These are phyloP conservation scores for Colletotrichum salicis DNA, from an alignment of 2,329 filamentous ascomycete genomes.

Conservation along the genomic window DNA sequence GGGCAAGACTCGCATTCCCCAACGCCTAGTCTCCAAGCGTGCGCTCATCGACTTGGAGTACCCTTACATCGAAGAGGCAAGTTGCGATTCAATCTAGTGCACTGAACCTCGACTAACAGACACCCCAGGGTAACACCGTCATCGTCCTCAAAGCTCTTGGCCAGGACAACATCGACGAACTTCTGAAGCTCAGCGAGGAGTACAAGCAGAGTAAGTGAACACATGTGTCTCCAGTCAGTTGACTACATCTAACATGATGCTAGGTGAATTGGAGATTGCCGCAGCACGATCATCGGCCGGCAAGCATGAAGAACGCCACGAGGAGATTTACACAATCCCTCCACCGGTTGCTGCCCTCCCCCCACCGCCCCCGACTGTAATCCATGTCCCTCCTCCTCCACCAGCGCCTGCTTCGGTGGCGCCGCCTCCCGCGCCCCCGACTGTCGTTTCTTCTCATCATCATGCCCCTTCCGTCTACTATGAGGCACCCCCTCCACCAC, in stretches of 20 bases:
- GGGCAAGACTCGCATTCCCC: slow-evolving; percentile 90
- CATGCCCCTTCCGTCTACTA: slow-evolving; percentile 45
- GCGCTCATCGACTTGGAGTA: slow-evolving; percentile 88
- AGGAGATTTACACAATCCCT: slow-evolving; percentile 53
- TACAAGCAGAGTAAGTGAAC: slow-evolving; percentile 69
- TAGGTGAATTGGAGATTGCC: slow-evolving; percentile 57
- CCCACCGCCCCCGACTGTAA: slow-evolving; percentile 41
- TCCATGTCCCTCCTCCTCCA: slow-evolving; percentile 34
- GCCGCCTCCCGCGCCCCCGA: slow-evolving; percentile 47
- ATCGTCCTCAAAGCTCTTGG: slow-evolving; percentile 86
- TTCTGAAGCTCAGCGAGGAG: slow-evolving; percentile 84
- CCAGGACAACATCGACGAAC: slow-evolving; percentile 90
- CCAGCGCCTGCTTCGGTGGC: slow-evolving; percentile 35
- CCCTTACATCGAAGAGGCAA: slow-evolving; percentile 86
- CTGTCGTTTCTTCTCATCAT: slow-evolving; percentile 40
- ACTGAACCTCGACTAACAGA: not conserved
- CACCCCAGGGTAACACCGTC: slow-evolving; percentile 76
- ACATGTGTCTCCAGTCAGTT: not conserved
- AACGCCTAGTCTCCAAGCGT: slow-evolving; percentile 79
- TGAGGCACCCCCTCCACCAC: slow-evolving; percentile 46
- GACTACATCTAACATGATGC: slow-evolving; percentile 10
- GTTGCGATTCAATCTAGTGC: slow-evolving; percentile 39
- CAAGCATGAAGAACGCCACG: slow-evolving; percentile 60
- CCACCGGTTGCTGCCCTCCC: slow-evolving; percentile 38
- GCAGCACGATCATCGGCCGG: slow-evolving; percentile 59